A percentile compares a stretch with the other conserved stretches of the same genome.
Evolutionary conservation across 2,329 filamentous ascomycete species (phyloP).

Genomic region (Aspergillus versicolor): DNA sequence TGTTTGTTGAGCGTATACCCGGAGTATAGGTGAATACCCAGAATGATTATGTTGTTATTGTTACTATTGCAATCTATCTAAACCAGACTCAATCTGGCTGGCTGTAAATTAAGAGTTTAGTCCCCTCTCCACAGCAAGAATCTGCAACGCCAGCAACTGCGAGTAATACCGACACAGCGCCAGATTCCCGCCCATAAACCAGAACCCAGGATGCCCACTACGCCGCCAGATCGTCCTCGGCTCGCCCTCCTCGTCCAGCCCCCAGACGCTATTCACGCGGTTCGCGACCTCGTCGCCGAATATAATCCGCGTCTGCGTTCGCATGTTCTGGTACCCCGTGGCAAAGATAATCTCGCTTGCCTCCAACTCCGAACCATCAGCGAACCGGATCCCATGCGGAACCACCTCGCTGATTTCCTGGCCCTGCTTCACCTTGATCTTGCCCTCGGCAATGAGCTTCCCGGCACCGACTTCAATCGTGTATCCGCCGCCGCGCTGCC

Average conservation of each 20-base stretch:
- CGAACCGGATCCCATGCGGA: constrained; percentile 50
- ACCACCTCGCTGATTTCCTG: constrained; percentile 58
- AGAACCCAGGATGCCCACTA: constrained; percentile 65
- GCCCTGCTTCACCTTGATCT: constrained; percentile 64
- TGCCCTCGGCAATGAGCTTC: constrained; percentile 61
- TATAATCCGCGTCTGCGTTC: constrained; percentile 58
- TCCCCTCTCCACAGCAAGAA: constrained; percentile 44
- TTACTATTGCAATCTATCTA: neutral
- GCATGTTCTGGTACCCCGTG: constrained; percentile 66
- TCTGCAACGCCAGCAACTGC: constrained; percentile 51
- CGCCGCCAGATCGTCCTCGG: constrained; percentile 60
- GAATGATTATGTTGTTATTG: too few relatives aligned
- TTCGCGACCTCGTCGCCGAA: constrained; percentile 64
- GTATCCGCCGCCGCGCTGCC: constrained; percentile 66
- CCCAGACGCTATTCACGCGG: constrained; percentile 61
- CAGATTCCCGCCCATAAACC: constrained; percentile 67
- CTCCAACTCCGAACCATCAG: constrained; percentile 58
- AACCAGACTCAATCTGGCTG: neutral
- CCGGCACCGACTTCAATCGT: constrained; percentile 69
- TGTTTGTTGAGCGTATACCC: neutral
- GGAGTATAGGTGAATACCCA: neutral
- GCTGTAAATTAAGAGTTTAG: neutral
- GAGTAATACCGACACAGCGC: constrained; percentile 64
- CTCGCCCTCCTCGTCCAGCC: constrained; percentile 57
- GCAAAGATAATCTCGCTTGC: constrained; percentile 65